phyloP scores from a whole-genome alignment of 2,329 filamentous ascomycete genomes.

The Neodidymelliopsis sp. region DNA sequence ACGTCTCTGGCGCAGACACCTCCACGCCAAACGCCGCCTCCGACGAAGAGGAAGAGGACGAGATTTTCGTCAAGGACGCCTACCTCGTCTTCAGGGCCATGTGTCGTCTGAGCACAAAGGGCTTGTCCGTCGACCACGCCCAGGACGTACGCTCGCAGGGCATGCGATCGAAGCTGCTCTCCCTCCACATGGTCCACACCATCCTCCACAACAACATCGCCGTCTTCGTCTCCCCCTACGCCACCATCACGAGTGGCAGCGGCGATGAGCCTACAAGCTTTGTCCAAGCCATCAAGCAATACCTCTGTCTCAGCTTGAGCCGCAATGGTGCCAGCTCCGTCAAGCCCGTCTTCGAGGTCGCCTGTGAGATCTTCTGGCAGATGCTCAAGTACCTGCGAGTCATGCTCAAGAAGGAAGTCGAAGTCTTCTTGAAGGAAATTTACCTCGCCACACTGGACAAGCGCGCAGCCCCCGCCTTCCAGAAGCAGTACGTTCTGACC shows the following conservation, averaged over 20 bases:
- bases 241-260: constrained; percentile 90
- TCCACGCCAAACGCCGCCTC: constrained; percentile 39
- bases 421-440: constrained; percentile 97
- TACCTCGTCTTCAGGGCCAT: constrained; percentile 97
- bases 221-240: constrained; percentile 89
- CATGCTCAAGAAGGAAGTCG: constrained; percentile 97
- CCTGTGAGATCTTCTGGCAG: constrained; percentile 96
- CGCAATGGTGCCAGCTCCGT: constrained; percentile 95
- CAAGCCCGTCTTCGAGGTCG: constrained; percentile 90
- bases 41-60: constrained; percentile 80
- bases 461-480: constrained; percentile 82
- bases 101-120: constrained; percentile 95
- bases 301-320: constrained; percentile 92
- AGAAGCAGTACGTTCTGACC: constrained; percentile 90
- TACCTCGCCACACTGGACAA: constrained; percentile 92
- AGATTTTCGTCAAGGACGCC: constrained; percentile 95
- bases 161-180: constrained; percentile 96
- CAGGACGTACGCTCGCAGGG: constrained; percentile 92
- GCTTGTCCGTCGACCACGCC: constrained; percentile 86
- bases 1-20: constrained; percentile 54
- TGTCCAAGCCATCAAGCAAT: constrained; percentile 94
- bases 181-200: constrained; percentile 93
- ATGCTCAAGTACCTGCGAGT: constrained; percentile 94
- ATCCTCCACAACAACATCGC: constrained; percentile 91
- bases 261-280: constrained; percentile 89